A percentile compares a stretch with the other conserved stretches of the same genome.
Evolutionary conservation across 2,329 filamentous ascomycete species (phyloP).

Genomic region (Verticillium tricorpus): DNA sequence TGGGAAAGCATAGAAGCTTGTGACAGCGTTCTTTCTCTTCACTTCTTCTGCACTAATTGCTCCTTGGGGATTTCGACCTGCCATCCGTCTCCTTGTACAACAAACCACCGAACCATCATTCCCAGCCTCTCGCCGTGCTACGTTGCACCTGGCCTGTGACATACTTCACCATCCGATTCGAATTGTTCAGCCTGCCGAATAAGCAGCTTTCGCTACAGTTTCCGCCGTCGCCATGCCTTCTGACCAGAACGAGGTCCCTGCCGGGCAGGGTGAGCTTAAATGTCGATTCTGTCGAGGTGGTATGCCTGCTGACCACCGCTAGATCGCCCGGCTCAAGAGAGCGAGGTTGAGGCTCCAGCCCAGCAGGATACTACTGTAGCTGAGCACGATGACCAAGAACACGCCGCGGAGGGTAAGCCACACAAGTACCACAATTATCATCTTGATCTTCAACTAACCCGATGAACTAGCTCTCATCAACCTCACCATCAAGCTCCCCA

Average conservation of each 20-base stretch:
- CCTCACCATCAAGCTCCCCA: slow-evolving; percentile 76
- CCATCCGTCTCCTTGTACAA: neutral
- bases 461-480: slow-evolving; percentile 43
- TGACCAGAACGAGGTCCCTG: neutral
- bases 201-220: neutral
- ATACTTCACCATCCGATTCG: neutral
- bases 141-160: neutral
- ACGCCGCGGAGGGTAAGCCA: slow-evolving; percentile 23
- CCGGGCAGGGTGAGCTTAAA: neutral
- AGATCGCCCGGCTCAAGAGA: neutral
- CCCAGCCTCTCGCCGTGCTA: neutral
- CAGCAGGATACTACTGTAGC: slow-evolving; percentile 12
- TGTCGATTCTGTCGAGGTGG: neutral
- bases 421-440: neutral
- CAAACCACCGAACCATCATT: neutral
- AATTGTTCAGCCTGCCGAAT: neutral
- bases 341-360: neutral
- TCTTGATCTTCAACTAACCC: neutral
- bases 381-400: slow-evolving; percentile 15
- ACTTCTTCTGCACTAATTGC: neutral
- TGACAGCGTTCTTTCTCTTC: neutral
- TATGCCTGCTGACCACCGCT: neutral
- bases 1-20: neutral
- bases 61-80: neutral
- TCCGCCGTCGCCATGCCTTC: neutral